Evolutionary conservation across 140 eudicot species (phyloP).

Genomic region (Stevia rebaudiana): DNA sequence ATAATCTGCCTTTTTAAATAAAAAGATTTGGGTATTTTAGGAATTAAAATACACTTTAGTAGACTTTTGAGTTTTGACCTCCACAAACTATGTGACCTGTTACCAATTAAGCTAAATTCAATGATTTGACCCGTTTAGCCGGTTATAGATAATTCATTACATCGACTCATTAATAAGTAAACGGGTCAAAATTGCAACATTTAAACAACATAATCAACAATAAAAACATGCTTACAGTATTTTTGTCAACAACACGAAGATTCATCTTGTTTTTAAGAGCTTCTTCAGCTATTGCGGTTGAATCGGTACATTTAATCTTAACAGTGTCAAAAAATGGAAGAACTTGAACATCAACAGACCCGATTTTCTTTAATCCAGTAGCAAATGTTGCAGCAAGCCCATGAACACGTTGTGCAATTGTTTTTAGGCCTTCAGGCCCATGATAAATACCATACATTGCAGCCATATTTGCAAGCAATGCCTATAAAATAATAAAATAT

Average conservation of each 20-base stretch:
- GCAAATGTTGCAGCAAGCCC: slow-evolving; percentile 92
- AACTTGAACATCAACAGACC: slow-evolving; percentile 77
- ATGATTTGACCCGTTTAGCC: background rate
- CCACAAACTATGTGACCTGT: background rate
- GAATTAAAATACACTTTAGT: background rate
- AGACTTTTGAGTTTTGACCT: background rate
- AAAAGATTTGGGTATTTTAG: background rate
- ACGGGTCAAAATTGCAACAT: background rate
- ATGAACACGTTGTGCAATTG: slow-evolving; percentile 73
- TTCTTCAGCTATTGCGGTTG: slow-evolving; percentile 69
- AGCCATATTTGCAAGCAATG: slow-evolving; percentile 98
- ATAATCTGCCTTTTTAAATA: background rate
- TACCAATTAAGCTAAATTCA: background rate
- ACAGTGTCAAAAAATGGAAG: slow-evolving; percentile 93
- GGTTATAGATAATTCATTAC: background rate
- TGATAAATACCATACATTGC: slow-evolving; percentile 96
- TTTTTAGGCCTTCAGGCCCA: slow-evolving; percentile 95
- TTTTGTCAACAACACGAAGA: slow-evolving; percentile 73
- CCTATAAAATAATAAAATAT: slow-evolving; percentile 41
- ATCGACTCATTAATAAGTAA: background rate
- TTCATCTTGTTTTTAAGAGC: slow-evolving; percentile 80
- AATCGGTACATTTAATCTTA: slow-evolving; percentile 67
- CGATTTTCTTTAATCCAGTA: slow-evolving; percentile 78
- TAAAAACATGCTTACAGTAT: slow-evolving; percentile 50
- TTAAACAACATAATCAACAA: background rate